Conservation (phyloP, 108 stramenopile species). For the Cylindrotheca closterium region DNA sequence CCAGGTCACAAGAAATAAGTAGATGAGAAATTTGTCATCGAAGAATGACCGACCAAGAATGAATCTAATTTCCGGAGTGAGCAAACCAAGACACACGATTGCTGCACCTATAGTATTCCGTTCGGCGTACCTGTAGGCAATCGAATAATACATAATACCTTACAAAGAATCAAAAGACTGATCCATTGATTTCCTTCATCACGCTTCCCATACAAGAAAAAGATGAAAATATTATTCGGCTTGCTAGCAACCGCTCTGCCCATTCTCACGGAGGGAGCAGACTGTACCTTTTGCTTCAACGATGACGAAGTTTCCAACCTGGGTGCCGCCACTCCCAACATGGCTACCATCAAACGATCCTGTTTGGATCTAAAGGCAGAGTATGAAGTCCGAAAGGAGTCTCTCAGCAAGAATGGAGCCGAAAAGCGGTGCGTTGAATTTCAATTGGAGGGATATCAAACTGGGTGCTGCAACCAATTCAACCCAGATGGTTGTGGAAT, state of each 20-base stretch:
- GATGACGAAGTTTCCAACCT: neutral
- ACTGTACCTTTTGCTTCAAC: neutral
- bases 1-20: too few relatives aligned
- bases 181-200: too few relatives aligned
- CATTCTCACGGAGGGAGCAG: neutral
- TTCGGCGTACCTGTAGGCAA: too few relatives aligned
- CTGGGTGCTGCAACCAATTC: constrained; percentile 20
- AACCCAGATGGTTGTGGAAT: constrained; percentile 11
- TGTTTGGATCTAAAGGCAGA: neutral
- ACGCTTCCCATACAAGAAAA: too few relatives aligned
- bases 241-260: neutral
- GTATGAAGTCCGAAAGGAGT: neutral
- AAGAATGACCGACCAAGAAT: too few relatives aligned
- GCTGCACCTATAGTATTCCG: too few relatives aligned
- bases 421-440: constrained; percentile 15
- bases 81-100: too few relatives aligned
- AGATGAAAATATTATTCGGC: too few relatives aligned
- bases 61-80: too few relatives aligned
- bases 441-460: constrained; percentile 26
- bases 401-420: neutral
- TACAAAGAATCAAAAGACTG: too few relatives aligned
- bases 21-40: too few relatives aligned
- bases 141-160: too few relatives aligned
- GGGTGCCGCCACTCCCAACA: neutral
- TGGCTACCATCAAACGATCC: neutral